Evolutionary conservation across 768 basidiomycete genomes (phyloP), one percentile per base, ranked within the genome.

Genomic region (Dioszegia crocea): DNA sequence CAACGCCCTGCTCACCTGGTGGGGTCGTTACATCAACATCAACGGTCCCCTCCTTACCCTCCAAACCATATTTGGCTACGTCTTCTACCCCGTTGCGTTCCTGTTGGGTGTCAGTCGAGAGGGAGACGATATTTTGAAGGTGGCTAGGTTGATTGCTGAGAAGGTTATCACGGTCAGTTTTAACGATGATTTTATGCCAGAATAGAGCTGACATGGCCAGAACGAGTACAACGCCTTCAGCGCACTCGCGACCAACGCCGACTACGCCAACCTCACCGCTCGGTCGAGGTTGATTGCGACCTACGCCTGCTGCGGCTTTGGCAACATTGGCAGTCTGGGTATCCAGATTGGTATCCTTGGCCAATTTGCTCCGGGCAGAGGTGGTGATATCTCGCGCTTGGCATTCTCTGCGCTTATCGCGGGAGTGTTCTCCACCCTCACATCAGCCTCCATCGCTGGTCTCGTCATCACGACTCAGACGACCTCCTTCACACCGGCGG

Each of bases 221-320:
- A 60, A 60, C 59, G 59, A 60, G 43, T 58, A 48, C 70, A 81
- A 81, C 30, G 60, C 55, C 40, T 62, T 62, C 60, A 57, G 55
- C 26, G 71, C 78, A 39, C 63, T 73, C 64, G 77, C 77, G 8
- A 80, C 89, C 52, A 80, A 85, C 61, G 77, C 78, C 1, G 78
- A 85, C 41, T 57, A 62, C 60, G 74, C 78, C 23, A 77, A 81
- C 49, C 57, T 68, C 56, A 61, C 60, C 50, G 85, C 85, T 17
- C 21, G 80, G 77, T 29, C 88, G 88, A 57, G 88, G 85, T 21
- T 91, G 52, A 91, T 93, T 65, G 85, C 87, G 14, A 85, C 87
- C 31, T 94, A 92, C 74, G 86, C 87, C 16, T 84, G 93, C 16
- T 92, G 90, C 76, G 92, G 92, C 10, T 94, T 94, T 70, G 89